Evolutionary conservation across 2,329 filamentous ascomycete genomes (phyloP).

Genomic region (Colletotrichum lini): DNA sequence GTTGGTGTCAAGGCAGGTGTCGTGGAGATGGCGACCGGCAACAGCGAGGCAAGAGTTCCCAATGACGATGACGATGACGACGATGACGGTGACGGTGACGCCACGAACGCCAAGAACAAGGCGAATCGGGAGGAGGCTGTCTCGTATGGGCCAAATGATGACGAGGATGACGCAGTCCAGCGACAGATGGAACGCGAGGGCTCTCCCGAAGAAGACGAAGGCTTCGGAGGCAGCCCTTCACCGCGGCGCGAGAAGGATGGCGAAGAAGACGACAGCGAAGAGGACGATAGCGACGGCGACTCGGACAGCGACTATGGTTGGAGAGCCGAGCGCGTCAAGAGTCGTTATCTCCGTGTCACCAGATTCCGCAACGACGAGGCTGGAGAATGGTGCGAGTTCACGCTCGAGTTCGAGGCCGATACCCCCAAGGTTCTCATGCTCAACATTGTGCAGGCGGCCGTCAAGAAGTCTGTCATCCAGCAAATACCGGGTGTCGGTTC

Average conservation of each 20-base stretch:
- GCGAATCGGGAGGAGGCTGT: slow-evolving; percentile 85
- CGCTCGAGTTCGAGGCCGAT: slow-evolving; percentile 83
- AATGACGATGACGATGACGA: slow-evolving; percentile 76
- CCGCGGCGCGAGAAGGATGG: slow-evolving; percentile 46
- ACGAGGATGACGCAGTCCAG: slow-evolving; percentile 86
- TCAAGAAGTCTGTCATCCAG: slow-evolving; percentile 86
- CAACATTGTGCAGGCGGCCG: slow-evolving; percentile 86
- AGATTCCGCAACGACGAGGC: slow-evolving; percentile 85
- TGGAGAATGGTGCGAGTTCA: slow-evolving; percentile 84
- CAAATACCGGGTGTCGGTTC: slow-evolving; percentile 83
- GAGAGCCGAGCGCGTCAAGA: slow-evolving; percentile 76
- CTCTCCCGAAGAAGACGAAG: slow-evolving; percentile 66
- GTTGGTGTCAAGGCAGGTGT: slow-evolving; percentile 71
- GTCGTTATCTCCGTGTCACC: slow-evolving; percentile 76
- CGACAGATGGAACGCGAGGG: slow-evolving; percentile 72
- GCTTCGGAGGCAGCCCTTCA: slow-evolving; percentile 64
- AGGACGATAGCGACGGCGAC: slow-evolving; percentile 54
- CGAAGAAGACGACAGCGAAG: slow-evolving; percentile 56
- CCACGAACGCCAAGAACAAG: slow-evolving; percentile 79
- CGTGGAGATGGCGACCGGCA: slow-evolving; percentile 63
- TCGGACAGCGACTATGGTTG: slow-evolving; percentile 57
- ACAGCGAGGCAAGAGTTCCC: slow-evolving; percentile 56
- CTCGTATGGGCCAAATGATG: slow-evolving; percentile 93
- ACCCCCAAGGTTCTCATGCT: slow-evolving; percentile 95
- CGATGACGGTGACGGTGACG: slow-evolving; percentile 84